These are phyloP conservation scores for Petrea volubilis DNA, from an alignment of 257 asterid species.

Conservation along the genomic window DNA sequence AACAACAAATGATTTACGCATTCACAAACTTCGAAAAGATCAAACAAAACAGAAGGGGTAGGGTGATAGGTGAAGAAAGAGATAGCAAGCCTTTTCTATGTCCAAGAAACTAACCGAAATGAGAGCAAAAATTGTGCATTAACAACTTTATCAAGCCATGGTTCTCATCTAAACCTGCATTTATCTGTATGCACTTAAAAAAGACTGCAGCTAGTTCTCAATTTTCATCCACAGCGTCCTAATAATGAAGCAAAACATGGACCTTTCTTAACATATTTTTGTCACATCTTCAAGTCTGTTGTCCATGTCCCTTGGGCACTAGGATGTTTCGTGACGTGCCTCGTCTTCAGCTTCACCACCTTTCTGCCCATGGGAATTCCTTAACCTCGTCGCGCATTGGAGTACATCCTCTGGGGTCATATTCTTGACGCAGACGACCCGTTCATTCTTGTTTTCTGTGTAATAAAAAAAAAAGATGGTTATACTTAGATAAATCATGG, in stretches of 20 bases:
- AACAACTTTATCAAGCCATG: background rate
- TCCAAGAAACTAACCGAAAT: background rate
- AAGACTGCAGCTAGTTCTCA: background rate
- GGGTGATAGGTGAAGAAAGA: background rate
- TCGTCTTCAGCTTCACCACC: constrained; percentile 76
- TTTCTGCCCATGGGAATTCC: constrained; percentile 89
- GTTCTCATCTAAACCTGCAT: background rate
- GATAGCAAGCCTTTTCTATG: background rate
- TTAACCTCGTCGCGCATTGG: constrained; percentile 57
- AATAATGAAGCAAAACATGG: constrained; percentile 7
- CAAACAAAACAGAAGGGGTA: background rate
- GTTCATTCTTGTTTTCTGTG: constrained; percentile 79
- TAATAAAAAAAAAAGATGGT: background rate
- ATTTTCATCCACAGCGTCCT: background rate
- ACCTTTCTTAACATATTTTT: background rate
- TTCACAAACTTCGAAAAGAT: background rate
- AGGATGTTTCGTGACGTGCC: constrained; percentile 73
- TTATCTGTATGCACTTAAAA: no score
- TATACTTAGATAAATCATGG: background rate
- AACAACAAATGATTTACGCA: background rate
- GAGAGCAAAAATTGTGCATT: no score
- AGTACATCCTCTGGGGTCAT: constrained; percentile 72
- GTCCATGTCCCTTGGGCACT: constrained; percentile 96
- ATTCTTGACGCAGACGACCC: constrained; percentile 76
- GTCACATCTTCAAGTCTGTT: constrained; percentile 50